Conservation (phyloP, 495 filamentous ascomycete species). For the Bacidia rubella region DNA sequence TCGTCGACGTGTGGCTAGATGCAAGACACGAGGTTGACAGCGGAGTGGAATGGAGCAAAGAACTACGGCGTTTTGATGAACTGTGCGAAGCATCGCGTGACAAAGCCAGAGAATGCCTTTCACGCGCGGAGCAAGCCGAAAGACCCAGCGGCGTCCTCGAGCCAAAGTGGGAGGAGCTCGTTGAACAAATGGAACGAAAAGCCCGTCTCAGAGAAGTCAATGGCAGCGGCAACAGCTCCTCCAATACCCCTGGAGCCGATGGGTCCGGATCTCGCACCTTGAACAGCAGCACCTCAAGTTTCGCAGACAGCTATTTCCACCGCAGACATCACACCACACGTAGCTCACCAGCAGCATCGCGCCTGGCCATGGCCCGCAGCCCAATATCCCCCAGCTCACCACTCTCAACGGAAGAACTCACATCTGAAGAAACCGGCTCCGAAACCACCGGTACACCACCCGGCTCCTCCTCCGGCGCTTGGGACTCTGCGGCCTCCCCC, state of each 20-base stretch:
- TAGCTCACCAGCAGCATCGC: slow-evolving; percentile 34
- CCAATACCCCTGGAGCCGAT: slow-evolving; percentile 24
- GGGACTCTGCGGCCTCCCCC: slow-evolving; percentile 27
- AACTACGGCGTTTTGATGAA: slow-evolving; percentile 58
- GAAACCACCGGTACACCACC: slow-evolving; percentile 30
- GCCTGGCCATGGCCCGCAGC: slow-evolving; percentile 27
- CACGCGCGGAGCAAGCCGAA: slow-evolving; percentile 57
- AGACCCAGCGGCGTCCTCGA: slow-evolving; percentile 45
- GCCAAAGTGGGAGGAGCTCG: slow-evolving; percentile 57
- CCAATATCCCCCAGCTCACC: slow-evolving; percentile 31
- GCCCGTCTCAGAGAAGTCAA: slow-evolving; percentile 25
- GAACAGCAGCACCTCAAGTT: slow-evolving; percentile 29
- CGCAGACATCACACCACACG: slow-evolving; percentile 27
- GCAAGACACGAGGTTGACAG: slow-evolving; percentile 31
- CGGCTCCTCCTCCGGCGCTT: slow-evolving; percentile 38
- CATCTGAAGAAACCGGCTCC: slow-evolving; percentile 24
- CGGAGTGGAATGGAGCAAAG: slow-evolving; percentile 38
- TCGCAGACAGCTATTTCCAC: slow-evolving; percentile 28
- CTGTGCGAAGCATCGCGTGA: slow-evolving; percentile 57
- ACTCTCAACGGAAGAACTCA: not conserved
- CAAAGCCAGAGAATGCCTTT: slow-evolving; percentile 59
- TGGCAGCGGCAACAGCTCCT: slow-evolving; percentile 17
- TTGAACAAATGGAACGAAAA: slow-evolving; percentile 50
- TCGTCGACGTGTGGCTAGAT: slow-evolving; percentile 78
- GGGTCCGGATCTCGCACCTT: slow-evolving; percentile 13